These are phyloP conservation scores for Ophiostoma angusticollis DNA, from an alignment of 2,329 filamentous ascomycete species.

Conservation along the genomic window DNA sequence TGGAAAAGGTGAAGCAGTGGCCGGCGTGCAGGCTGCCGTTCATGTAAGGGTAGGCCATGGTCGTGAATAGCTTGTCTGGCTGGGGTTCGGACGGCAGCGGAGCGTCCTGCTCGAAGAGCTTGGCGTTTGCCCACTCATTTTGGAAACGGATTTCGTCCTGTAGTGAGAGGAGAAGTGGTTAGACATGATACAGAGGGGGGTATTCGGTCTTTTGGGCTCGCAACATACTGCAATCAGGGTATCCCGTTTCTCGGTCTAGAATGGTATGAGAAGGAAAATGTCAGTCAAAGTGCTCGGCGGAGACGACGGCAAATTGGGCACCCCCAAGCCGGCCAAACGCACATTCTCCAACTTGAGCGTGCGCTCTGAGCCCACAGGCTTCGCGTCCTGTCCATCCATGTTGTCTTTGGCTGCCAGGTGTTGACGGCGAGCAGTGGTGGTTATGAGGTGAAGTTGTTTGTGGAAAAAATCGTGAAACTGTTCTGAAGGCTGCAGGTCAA, in stretches of 20 bases:
- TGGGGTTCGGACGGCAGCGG: constrained; percentile 70
- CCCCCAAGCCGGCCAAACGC: no score
- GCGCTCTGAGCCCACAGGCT: constrained; percentile 10
- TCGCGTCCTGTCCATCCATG: constrained; percentile 10
- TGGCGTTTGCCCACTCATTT: constrained; percentile 62
- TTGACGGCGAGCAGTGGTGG: not conserved
- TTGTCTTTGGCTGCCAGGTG: not conserved
- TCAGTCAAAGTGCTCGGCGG: no score
- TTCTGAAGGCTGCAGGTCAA: no score
- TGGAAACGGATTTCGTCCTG: constrained; percentile 77
- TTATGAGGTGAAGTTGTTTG: no score
- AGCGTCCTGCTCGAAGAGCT: constrained; percentile 75
- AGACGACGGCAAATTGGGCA: no score
- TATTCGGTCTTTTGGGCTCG: not conserved
- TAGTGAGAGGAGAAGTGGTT: not conserved
- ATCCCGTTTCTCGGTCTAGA: constrained; percentile 74
- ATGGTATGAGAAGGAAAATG: not conserved
- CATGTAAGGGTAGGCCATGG: constrained; percentile 32
- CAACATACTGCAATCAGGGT: constrained; percentile 53
- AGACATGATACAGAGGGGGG: not conserved
- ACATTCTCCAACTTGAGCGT: constrained; percentile 21
- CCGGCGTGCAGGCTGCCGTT: constrained; percentile 36
- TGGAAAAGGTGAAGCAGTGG: constrained; percentile 82
- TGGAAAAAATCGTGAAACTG: not conserved
- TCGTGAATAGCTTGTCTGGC: constrained; percentile 82